Evolutionary conservation across 106 monocot genomes (phyloP).

Genomic region (Allium cepa): DNA sequence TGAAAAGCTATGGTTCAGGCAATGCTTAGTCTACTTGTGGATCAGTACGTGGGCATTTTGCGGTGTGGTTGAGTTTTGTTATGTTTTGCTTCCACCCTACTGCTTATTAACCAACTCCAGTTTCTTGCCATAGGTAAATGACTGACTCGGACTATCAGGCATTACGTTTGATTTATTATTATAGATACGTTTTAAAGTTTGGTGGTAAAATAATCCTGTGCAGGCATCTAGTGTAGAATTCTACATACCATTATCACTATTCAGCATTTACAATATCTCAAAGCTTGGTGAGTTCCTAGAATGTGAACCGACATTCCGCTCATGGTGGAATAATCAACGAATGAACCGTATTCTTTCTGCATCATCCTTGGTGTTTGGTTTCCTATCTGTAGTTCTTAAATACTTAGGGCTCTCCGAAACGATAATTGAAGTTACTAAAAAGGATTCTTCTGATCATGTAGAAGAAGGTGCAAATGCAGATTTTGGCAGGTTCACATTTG

Average conservation of each 20-base stretch:
- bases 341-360: conserved; percentile 28
- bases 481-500: conserved; percentile 46
- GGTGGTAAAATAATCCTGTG: background rate
- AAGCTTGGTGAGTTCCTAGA: conserved; percentile 23
- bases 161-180: too few relatives aligned
- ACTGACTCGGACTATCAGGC: background rate
- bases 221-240: conserved; percentile 20
- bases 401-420: conserved; percentile 38
- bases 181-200: too few relatives aligned
- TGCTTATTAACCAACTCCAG: conserved; percentile 21
- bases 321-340: conserved; percentile 64
- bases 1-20: conserved; percentile 27
- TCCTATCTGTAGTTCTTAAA: conserved; percentile 33
- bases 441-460: conserved; percentile 11
- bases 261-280: conserved; percentile 15
- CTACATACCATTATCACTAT: conserved; percentile 10
- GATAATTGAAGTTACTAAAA: conserved; percentile 44
- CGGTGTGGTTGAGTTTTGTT: conserved; percentile 19
- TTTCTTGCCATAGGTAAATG: conserved; percentile 36
- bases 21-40: conserved; percentile 24
- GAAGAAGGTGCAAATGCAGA: conserved; percentile 3
- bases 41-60: conserved; percentile 14
- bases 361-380: conserved; percentile 32
- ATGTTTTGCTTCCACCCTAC: conserved; percentile 29
- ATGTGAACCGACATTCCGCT: conserved; percentile 17